Conservation (phyloP, 169 alveolate genomes). For the Plasmodium gonderi region DNA sequence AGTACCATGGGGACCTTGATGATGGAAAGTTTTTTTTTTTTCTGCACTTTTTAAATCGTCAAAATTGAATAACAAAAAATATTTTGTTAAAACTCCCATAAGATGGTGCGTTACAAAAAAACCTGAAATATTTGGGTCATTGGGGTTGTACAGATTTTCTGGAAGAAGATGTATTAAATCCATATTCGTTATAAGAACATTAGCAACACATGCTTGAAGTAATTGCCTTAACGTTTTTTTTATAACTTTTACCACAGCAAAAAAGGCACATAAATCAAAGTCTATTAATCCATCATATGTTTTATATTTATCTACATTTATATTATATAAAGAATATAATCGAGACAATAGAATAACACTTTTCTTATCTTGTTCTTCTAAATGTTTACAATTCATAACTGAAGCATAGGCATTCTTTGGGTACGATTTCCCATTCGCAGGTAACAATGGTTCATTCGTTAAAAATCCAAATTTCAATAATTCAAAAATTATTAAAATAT, state of each 20-base stretch:
- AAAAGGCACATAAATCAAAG: slow-evolving; percentile 78
- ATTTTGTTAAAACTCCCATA: slow-evolving; percentile 76
- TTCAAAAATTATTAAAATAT: slow-evolving; percentile 77
- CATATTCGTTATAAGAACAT: slow-evolving; percentile 68
- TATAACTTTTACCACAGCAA: slow-evolving; percentile 79
- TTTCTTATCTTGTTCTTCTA: slow-evolving; percentile 52
- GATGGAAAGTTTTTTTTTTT: neutral
- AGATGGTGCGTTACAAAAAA: slow-evolving; percentile 65
- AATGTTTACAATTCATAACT: slow-evolving; percentile 21
- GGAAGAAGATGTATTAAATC: slow-evolving; percentile 62
- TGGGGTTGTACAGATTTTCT: slow-evolving; percentile 27
- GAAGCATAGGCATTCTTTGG: slow-evolving; percentile 76
- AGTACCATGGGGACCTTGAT: neutral
- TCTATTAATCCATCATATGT: slow-evolving; percentile 75
- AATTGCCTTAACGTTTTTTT: slow-evolving; percentile 79
- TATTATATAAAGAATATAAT: slow-evolving; percentile 75
- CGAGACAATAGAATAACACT: slow-evolving; percentile 78
- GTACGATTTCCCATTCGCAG: slow-evolving; percentile 76
- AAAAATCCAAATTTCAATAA: slow-evolving; percentile 82
- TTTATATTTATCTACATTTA: slow-evolving; percentile 5
- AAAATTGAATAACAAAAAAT: slow-evolving; percentile 62
- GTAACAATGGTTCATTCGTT: slow-evolving; percentile 79
- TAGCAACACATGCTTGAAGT: slow-evolving; percentile 81
- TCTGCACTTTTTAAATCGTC: slow-evolving; percentile 38
- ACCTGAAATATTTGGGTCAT: slow-evolving; percentile 35